A percentile compares a stretch with the other conserved stretches of the same genome.
Evolutionary conservation across 495 filamentous ascomycete genomes (phyloP).

Genomic region (Apiosordaria backusii): DNA sequence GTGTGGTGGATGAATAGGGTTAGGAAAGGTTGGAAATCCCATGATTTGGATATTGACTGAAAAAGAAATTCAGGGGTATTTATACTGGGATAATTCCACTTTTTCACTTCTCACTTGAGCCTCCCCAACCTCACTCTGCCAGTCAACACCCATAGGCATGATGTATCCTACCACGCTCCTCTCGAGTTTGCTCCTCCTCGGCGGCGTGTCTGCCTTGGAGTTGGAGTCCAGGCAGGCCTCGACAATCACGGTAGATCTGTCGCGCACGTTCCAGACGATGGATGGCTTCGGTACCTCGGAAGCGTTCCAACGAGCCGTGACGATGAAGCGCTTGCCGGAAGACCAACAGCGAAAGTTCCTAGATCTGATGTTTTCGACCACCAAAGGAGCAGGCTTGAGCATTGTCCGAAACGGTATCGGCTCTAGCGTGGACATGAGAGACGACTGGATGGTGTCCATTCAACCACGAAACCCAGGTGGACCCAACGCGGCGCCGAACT

Average conservation of each 20-base stretch:
- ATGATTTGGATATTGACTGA: neutral
- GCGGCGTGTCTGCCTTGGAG: neutral
- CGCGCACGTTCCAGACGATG: constrained; percentile 42
- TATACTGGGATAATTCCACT: neutral
- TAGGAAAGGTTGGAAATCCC: neutral
- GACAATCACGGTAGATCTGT: constrained; percentile 39
- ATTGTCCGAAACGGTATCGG: constrained; percentile 57
- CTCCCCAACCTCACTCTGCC: neutral
- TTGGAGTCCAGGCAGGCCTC: constrained; percentile 11
- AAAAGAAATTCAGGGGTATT: neutral
- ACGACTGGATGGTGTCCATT: constrained; percentile 44
- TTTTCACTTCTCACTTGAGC: neutral
- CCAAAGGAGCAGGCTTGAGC: constrained; percentile 47
- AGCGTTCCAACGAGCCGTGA: constrained; percentile 47
- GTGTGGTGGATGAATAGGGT: neutral
- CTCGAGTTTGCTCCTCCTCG: neutral
- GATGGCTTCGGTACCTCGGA: constrained; percentile 51
- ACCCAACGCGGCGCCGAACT: constrained; percentile 33
- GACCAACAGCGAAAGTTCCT: constrained; percentile 37
- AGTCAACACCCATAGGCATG: neutral
- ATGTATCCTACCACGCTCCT: neutral
- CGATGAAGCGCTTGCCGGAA: constrained; percentile 32
- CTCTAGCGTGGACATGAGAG: constrained; percentile 38
- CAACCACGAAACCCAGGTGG: constrained; percentile 40
- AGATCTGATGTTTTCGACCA: constrained; percentile 47